Evolutionary conservation across 1,139 yeast genomes (phyloP).

Genomic region (Kodamaea arcana): DNA sequence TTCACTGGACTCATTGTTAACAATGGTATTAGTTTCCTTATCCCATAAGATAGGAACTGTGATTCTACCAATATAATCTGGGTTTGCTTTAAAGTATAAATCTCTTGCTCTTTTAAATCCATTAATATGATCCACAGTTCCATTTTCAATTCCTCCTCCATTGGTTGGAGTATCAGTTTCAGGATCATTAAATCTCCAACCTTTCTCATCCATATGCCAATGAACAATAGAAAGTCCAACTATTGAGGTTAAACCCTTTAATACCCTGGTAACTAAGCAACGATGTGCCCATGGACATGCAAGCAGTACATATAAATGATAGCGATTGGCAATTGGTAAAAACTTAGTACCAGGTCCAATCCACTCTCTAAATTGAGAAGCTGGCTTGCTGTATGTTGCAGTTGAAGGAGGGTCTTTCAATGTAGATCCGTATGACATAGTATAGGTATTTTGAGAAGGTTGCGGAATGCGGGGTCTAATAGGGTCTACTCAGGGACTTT

Average conservation of each 20-base stretch:
- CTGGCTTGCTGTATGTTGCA: constrained; percentile 43
- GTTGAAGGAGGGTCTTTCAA: constrained; percentile 1
- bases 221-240: constrained; percentile 77
- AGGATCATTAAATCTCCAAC: constrained; percentile 70
- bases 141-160: constrained; percentile 29
- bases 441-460: too few relatives aligned
- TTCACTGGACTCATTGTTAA: constrained; percentile 86
- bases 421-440: constrained; percentile 1
- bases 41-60: constrained; percentile 97
- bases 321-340: constrained; percentile 73
- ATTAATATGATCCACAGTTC: constrained; percentile 65
- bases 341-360: constrained; percentile 62
- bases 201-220: constrained; percentile 80
- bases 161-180: constrained; percentile 20
- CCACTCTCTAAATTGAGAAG: constrained; percentile 48
- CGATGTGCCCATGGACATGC: constrained; percentile 99
- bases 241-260: constrained; percentile 68
- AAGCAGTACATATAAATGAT: constrained; percentile 79
- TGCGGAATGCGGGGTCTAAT: too few relatives aligned
- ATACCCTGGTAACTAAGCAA: constrained; percentile 66
- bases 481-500: too few relatives aligned
- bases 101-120: constrained; percentile 60
- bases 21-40: constrained; percentile 73
- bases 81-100: constrained; percentile 69
- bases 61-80: constrained; percentile 73